Evolutionary conservation across 805 yeast species (phyloP).

Genomic region (Starmerella scarabaei): DNA sequence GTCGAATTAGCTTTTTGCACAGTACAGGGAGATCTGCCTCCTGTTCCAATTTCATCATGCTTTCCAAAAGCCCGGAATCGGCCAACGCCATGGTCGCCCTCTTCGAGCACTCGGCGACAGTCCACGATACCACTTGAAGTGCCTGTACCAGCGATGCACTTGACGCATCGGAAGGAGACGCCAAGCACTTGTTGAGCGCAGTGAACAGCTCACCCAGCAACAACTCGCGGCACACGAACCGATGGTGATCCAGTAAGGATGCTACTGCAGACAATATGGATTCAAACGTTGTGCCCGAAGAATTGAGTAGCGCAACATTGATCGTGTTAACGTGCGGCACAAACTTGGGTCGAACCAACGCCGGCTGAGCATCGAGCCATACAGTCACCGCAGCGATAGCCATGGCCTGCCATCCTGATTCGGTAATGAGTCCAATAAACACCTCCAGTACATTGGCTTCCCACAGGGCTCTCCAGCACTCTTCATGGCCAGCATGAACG

Average conservation of each 20-base stretch:
- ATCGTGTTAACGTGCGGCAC: slow-evolving; percentile 2
- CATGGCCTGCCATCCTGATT: slow-evolving; percentile 46
- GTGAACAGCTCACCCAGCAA: slow-evolving; percentile 6
- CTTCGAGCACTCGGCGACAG: slow-evolving; percentile 1
- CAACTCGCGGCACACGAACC: slow-evolving; percentile 7
- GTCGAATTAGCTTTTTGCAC: slow-evolving; percentile 11
- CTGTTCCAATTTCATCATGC: background rate
- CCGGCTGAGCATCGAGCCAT: slow-evolving; percentile 26
- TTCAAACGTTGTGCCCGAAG: slow-evolving; percentile 11
- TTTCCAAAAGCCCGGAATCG: background rate
- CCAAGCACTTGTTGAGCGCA: slow-evolving; percentile 5
- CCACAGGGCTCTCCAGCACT: slow-evolving; percentile 30
- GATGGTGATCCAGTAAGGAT: slow-evolving; percentile 11
- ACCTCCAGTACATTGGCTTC: slow-evolving; percentile 30
- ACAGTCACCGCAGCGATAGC: slow-evolving; percentile 38
- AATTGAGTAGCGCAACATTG: slow-evolving; percentile 3
- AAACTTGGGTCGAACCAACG: slow-evolving; percentile 8
- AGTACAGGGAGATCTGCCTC: slow-evolving; percentile 9
- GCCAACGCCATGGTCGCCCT: background rate
- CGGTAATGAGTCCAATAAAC: slow-evolving; percentile 32
- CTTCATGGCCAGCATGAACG: slow-evolving; percentile 32
- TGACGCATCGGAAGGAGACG: background rate
- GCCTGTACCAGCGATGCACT: slow-evolving; percentile 14
- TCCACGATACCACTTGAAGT: slow-evolving; percentile 12
- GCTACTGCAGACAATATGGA: slow-evolving; percentile 12